Percentiles rank a stretch among this genome's conserved stretches.
phyloP scores from a whole-genome alignment of 2,329 filamentous ascomycete species.

The Alternaria rosae region DNA sequence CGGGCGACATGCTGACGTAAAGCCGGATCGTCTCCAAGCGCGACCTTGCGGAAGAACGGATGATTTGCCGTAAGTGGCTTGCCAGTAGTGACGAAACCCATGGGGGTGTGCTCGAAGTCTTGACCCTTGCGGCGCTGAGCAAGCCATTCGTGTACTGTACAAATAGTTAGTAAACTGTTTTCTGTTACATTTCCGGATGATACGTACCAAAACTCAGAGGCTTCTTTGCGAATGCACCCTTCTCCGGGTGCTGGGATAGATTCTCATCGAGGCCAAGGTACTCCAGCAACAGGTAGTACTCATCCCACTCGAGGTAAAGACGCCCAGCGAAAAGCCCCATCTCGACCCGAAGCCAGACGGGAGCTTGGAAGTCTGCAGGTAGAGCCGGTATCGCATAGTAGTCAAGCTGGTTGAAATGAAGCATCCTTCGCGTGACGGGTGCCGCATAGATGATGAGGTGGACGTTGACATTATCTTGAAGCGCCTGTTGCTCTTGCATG shows the following conservation, averaged over 20 bases:
- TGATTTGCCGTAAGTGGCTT: constrained; percentile 58
- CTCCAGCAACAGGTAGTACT: constrained; percentile 45
- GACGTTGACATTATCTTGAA: constrained; percentile 21
- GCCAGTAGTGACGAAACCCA: constrained; percentile 64
- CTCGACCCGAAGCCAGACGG: constrained; percentile 64
- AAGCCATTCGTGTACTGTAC: constrained; percentile 63
- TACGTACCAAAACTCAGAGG: constrained; percentile 39
- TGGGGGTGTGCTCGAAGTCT: constrained; percentile 66
- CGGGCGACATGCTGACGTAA: constrained; percentile 21
- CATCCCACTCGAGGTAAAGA: constrained; percentile 64
- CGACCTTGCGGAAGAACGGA: constrained; percentile 57
- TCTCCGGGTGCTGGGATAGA: constrained; percentile 3
- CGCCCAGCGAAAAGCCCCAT: constrained; percentile 68
- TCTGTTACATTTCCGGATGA: constrained; percentile 37
- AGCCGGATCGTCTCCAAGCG: constrained; percentile 8
- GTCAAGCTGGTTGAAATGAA: constrained; percentile 62
- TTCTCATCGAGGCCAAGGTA: constrained; percentile 34
- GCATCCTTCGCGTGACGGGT: constrained; percentile 67
- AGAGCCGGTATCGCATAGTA: constrained; percentile 63
- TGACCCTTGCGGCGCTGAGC: constrained; percentile 62
- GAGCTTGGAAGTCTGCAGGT: constrained; percentile 51
- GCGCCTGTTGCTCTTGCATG: constrained; percentile 37
- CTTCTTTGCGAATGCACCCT: constrained; percentile 30
- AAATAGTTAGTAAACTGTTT: constrained; percentile 28
- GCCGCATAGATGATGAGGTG: constrained; percentile 66